phyloP scores from a whole-genome alignment of 1,139 yeast genomes.

The Lodderomyces beijingensis region DNA sequence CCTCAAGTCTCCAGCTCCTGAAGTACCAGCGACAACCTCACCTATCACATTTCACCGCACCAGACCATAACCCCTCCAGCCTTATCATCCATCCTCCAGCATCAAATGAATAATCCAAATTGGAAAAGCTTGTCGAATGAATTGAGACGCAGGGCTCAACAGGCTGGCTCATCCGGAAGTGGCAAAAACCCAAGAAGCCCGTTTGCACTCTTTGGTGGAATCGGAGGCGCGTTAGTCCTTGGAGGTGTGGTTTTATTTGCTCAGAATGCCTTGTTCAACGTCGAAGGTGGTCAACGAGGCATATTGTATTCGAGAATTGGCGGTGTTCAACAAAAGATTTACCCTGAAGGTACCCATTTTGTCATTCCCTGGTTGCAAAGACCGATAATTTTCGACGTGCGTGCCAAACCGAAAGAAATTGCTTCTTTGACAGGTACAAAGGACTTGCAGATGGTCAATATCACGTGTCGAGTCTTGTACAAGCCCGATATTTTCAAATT shows the following conservation, averaged over 20 bases:
- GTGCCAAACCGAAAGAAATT: constrained; percentile 96
- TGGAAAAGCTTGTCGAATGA: constrained; percentile 69
- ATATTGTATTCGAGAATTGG: constrained; percentile 83
- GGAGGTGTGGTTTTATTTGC: constrained; percentile 69
- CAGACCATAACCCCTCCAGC: constrained; percentile 1
- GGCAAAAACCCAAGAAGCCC: constrained; percentile 47
- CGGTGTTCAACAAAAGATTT: constrained; percentile 84
- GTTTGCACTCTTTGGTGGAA: constrained; percentile 64
- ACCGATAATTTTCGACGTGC: constrained; percentile 87
- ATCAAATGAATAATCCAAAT: constrained; percentile 47
- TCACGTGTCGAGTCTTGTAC: constrained; percentile 93
- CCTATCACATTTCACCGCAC: constrained; percentile 2
- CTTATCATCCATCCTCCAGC: constrained; percentile 1
- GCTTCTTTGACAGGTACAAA: constrained; percentile 98
- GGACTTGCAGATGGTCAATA: constrained; percentile 98
- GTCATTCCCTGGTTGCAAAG: constrained; percentile 94
- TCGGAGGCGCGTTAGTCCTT: constrained; percentile 69
- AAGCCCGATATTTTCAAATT: constrained; percentile 78
- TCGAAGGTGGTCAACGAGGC: constrained; percentile 99
- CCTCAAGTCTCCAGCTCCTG: too few relatives aligned
- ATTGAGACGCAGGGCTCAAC: constrained; percentile 60
- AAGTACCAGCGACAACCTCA: too few relatives aligned
- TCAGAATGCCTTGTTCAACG: constrained; percentile 82
- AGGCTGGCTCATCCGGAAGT: constrained; percentile 27
- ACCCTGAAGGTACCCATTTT: constrained; percentile 93